Base-by-base conservation (phyloP, 441 rosid genomes). In the Syzygium malaccense region DNA sequence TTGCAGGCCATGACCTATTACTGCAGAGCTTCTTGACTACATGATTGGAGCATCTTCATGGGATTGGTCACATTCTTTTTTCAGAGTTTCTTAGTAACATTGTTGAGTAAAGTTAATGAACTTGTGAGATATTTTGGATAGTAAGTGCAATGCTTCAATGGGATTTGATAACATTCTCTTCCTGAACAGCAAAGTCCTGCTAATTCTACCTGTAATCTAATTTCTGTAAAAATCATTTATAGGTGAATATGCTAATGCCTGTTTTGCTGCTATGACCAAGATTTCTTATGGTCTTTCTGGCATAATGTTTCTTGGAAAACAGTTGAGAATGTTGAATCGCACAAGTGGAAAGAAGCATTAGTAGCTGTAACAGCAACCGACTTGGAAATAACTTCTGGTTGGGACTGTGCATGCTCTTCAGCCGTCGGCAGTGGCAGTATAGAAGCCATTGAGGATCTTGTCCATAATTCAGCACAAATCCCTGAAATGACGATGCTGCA, bases 11-110 rank as follows among this genome's bases (percentile, higher is more conserved):
- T 30, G 41, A 17, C 41, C 41, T 9, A 3, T 15, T 20, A 8
- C 23, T 64, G 41, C 75, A 30, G 41, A 30, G 41, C 75, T 30
- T 64, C 41, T 64, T 30, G 23, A 15, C 2, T 15, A 8, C 41
- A 64, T 30, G 6, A 2, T 64, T 30, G 41, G 75, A 64, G 20
- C 71, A 30, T 30, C 30, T 64, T 64, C 41, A 30, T 64, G 71
- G 41, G 23, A 64, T 64, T 20, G 33, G 9, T 30, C 37, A 7
- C 75, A 7, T 30, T 15, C 30, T 64, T 64, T 64, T 62, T 30
- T 17, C 75, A 0, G 15, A 30, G 6, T 7, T 30, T 30, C 11
- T 64, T n/a, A 4, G 20, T 3, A 7, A n/a, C n/a, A 62, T 2
- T n/a, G 71, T 14, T 0, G 7, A 30, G 26, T 20, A 55, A 55